Base-by-base conservation (phyloP, 495 filamentous ascomycete genomes). In the Lepraria neglecta region DNA sequence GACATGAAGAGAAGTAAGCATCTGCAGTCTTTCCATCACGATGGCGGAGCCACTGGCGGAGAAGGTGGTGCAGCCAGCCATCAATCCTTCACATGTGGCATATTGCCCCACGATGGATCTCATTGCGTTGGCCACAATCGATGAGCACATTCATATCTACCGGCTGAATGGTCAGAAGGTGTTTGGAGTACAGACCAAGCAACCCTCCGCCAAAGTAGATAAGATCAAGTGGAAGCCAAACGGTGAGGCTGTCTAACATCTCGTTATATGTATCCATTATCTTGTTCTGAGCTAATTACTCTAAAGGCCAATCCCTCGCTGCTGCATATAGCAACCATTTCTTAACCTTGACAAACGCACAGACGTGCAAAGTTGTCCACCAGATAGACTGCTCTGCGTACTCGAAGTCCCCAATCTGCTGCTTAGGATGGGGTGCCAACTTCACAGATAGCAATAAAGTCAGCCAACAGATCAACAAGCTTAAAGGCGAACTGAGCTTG, bases 61-160 rank as follows among this genome's bases (percentile, higher is more conserved):
- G 68, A 85, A 85, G 66, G 73, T 73, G 52, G 69, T 85, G 17
- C 75, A 79, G 27, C 74, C 78, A 63, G 79, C 76, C 69, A 78
- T 84, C 65, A 81, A 84, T 60, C 64, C 77, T 48, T 72, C 75
- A 58, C 78, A 84, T 56, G 68, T 91, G 35, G 77, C 86, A 17
- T 90, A 87, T 72, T 92, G 89, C 74, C 90, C 91, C 11, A 83
- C 83, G 28, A 89, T 92, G 82, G 89, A 94, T 73, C 78, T 96
- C 57, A 75, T 90, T 45, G 86, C 85, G 14, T 74, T 90, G 40
- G 86, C 84, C n/a, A 85, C 85, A 4, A 74, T 80, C 15, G 82
- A 87, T 61, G 79, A 84, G 30, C 76, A 84, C 58, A 69, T 90
- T 43, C 72, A 79, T 58, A 81, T 88, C 12, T 88, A 82, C 67